Conservation (phyloP, 495 filamentous ascomycete species). For the Neurospora sp. region DNA sequence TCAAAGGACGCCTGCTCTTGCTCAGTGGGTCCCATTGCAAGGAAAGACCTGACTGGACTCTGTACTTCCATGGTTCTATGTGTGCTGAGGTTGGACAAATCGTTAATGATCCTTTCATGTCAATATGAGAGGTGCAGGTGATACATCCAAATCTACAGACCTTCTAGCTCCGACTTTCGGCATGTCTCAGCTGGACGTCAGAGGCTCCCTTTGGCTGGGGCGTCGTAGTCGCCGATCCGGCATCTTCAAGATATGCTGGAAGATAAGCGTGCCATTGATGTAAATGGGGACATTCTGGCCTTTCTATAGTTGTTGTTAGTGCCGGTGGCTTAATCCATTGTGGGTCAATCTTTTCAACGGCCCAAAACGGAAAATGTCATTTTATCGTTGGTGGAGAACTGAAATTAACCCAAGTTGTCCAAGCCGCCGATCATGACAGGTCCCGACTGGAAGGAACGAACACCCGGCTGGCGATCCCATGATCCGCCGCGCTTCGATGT, state of each 20-base stretch:
- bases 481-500: too few species aligned
- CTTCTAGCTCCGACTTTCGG: not conserved
- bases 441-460: not conserved
- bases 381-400: too few species aligned
- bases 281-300: not conserved
- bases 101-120: not conserved
- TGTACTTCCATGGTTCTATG: not conserved
- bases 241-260: not conserved
- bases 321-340: too few species aligned
- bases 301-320: too few species aligned
- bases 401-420: not conserved
- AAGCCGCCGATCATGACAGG: not conserved
- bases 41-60: not conserved
- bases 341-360: too few species aligned
- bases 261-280: not conserved
- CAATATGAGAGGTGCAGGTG: not conserved
- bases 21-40: not conserved
- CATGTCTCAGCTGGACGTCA: not conserved
- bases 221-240: not conserved
- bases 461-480: not conserved
- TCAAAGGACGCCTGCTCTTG: not conserved
- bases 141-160: not conserved
- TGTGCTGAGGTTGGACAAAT: not conserved
- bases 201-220: not conserved
- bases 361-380: too few species aligned